Evolutionary conservation across 129 eudicot species (phyloP).

Genomic region (Logfia minima): DNA sequence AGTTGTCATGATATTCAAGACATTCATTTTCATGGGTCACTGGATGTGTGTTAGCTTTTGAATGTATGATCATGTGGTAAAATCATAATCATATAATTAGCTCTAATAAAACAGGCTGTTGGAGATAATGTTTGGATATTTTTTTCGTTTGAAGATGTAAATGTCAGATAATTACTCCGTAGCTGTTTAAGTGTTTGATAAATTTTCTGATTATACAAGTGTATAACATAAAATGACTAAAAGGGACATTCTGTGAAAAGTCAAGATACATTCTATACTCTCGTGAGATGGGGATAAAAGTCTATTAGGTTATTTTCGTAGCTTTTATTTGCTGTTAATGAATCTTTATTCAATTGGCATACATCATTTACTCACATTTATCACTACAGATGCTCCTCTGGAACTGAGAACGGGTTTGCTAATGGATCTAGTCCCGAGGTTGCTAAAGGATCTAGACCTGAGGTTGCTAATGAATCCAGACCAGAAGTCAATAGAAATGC

Average conservation of each 20-base stretch:
- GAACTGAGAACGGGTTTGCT: slow-evolving; percentile 37
- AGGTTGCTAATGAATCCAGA: neutral
- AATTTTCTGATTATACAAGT: neutral
- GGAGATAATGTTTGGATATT: neutral
- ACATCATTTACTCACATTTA: slow-evolving; percentile 10
- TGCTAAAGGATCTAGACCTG: slow-evolving; percentile 1
- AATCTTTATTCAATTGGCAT: slow-evolving; percentile 17
- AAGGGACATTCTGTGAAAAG: too few species aligned
- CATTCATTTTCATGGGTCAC: neutral
- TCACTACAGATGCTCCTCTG: slow-evolving; percentile 45
- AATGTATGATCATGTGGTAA: neutral
- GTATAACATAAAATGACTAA: neutral
- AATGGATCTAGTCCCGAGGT: slow-evolving; percentile 30
- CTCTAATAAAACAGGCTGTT: neutral
- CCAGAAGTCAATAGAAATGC: slow-evolving; percentile 29
- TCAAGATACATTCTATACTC: too few species aligned
- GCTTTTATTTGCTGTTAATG: neutral
- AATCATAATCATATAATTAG: neutral
- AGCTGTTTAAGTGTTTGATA: neutral
- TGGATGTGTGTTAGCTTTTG: neutral
- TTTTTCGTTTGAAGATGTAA: neutral
- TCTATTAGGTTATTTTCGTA: neutral
- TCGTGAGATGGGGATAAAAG: too few species aligned
- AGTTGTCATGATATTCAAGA: neutral
- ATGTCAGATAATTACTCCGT: neutral